Percentiles rank a stretch among this genome's conserved stretches.
phyloP scores from a whole-genome alignment of 2,329 filamentous ascomycete genomes.

The Sporothrix euskadiensis region DNA sequence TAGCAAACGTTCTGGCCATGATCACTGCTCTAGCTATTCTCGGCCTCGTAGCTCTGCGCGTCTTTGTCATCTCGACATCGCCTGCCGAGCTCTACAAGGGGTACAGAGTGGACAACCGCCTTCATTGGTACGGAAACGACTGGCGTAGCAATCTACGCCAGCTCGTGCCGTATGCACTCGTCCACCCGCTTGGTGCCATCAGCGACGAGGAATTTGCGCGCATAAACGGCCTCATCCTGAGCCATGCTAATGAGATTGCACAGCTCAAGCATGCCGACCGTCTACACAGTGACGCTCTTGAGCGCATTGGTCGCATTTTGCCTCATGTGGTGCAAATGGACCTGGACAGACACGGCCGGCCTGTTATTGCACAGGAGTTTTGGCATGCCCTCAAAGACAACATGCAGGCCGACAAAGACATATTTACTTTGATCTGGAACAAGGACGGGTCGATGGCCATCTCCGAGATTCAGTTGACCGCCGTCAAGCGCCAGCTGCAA shows the following conservation, averaged over 20 bases:
- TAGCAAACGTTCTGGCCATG: constrained; percentile 26
- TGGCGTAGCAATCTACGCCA: constrained; percentile 34
- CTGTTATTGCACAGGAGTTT: constrained; percentile 60
- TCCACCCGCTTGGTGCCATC: constrained; percentile 33
- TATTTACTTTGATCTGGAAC: constrained; percentile 50
- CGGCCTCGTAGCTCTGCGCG: constrained; percentile 28
- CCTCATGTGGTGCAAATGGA: constrained; percentile 60
- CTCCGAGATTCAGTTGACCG: constrained; percentile 51
- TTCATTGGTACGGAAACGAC: constrained; percentile 35
- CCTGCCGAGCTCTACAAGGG: constrained; percentile 32
- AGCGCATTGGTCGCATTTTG: constrained; percentile 51
- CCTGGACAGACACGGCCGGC: constrained; percentile 52
- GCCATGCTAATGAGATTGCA: constrained; percentile 35
- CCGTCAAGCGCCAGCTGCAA: constrained; percentile 47
- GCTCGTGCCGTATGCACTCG: constrained; percentile 33
- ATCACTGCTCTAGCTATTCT: constrained; percentile 30
- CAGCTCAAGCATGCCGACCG: constrained; percentile 38
- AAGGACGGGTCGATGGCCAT: constrained; percentile 44
- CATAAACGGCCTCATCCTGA: constrained; percentile 35
- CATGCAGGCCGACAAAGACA: constrained; percentile 51
- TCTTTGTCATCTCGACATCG: constrained; percentile 31
- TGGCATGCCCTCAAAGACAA: constrained; percentile 63
- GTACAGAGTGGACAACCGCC: constrained; percentile 33
- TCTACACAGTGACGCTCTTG: constrained; percentile 43
- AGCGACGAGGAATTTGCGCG: constrained; percentile 34